Conservation (phyloP, 2,329 filamentous ascomycete genomes). For the Zymoseptoria passerinii region DNA sequence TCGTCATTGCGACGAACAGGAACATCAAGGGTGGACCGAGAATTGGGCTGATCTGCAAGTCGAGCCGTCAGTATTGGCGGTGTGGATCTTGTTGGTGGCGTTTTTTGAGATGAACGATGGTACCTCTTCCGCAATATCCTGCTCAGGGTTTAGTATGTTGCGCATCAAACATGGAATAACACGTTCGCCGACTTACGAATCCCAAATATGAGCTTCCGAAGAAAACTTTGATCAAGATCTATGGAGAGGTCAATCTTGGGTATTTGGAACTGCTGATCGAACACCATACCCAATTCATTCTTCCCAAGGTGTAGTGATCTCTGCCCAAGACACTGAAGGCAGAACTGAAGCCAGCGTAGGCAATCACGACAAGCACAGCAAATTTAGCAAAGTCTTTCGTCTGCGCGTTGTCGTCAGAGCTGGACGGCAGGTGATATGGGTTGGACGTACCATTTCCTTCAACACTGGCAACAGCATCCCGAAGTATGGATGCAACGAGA, state of each 20-base stretch:
- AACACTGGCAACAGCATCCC: constrained; percentile 82
- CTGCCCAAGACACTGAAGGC: constrained; percentile 75
- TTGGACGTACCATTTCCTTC: constrained; percentile 66
- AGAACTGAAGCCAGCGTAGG: constrained; percentile 81
- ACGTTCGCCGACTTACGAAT: constrained; percentile 48
- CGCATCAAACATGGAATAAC: background rate
- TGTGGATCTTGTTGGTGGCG: constrained; percentile 12
- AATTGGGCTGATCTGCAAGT: constrained; percentile 37
- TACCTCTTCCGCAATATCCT: constrained; percentile 43
- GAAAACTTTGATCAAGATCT: constrained; percentile 52
- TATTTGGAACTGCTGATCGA: constrained; percentile 44
- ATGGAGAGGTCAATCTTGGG: background rate
- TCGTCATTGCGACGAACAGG: constrained; percentile 68
- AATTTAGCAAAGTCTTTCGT: constrained; percentile 86
- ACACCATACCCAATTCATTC: constrained; percentile 59
- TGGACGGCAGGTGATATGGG: constrained; percentile 1
- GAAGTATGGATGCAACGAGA: constrained; percentile 84
- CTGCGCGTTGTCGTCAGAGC: constrained; percentile 28
- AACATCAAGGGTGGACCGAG: constrained; percentile 50
- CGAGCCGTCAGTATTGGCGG: background rate
- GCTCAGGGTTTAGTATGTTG: constrained; percentile 6
- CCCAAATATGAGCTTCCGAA: constrained; percentile 69
- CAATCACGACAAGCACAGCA: constrained; percentile 64
- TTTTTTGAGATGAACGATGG: constrained; percentile 11
- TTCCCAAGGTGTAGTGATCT: constrained; percentile 53